A percentile compares a stretch with the other conserved stretches of the same genome.
These are phyloP conservation scores for Citrus trifoliata DNA, from an alignment of 345 rosid genomes.

Conservation along the genomic window DNA sequence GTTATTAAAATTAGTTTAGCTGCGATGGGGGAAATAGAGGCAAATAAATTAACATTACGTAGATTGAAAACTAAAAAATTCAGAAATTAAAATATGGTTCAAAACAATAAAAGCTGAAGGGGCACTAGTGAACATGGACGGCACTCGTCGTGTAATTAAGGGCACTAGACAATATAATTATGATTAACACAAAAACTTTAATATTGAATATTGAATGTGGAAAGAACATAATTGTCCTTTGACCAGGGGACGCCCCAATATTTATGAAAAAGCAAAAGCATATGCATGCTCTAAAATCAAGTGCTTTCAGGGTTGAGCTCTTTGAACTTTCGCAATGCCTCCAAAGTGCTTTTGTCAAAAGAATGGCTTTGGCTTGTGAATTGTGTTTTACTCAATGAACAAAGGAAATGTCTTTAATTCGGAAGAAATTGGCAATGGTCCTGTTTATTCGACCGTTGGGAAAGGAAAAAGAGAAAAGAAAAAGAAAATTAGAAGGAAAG, in stretches of 20 bases:
- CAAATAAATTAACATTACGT: neutral
- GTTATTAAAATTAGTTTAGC: neutral
- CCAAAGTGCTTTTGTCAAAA: conserved; percentile 17
- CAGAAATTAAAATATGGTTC: neutral
- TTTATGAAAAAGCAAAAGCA: conserved; percentile 2
- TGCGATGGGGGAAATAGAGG: neutral
- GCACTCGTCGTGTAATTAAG: neutral
- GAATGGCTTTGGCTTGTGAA: neutral
- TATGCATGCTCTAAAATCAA: neutral
- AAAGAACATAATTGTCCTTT: conserved; percentile 23
- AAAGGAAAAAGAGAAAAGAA: conserved; percentile 2
- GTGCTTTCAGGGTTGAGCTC: conserved; percentile 9
- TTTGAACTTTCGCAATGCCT: conserved; percentile 26
- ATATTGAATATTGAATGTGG: neutral
- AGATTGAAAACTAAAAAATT: neutral
- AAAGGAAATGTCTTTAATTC: neutral
- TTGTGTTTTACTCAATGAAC: conserved; percentile 6
- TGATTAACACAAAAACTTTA: neutral
- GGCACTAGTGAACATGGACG: conserved; percentile 4
- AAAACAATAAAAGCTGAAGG: neutral
- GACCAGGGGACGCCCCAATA: conserved; percentile 2
- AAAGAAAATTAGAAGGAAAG: neutral
- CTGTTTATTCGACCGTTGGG: conserved; percentile 17
- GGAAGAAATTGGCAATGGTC: conserved; percentile 3
- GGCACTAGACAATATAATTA: conserved; percentile 12